Conservation (phyloP, 2,329 filamentous ascomycete species). For the Ceratocystis harringtonii region DNA sequence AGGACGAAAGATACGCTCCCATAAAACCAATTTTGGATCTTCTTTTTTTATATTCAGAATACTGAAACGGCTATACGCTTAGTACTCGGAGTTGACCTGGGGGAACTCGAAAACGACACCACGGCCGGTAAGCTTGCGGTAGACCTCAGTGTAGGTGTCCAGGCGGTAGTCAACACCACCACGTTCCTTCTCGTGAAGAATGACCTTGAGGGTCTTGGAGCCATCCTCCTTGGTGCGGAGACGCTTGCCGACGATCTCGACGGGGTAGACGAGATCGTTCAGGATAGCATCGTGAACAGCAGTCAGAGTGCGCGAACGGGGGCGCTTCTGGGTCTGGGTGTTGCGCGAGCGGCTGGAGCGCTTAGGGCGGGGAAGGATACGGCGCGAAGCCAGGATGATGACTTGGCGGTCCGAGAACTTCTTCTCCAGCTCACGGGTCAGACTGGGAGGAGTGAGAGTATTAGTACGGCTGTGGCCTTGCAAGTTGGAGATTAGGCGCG, state of each 20-base stretch:
- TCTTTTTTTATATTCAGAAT: slow-evolving; percentile 12
- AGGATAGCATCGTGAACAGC: slow-evolving; percentile 99
- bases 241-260: slow-evolving; percentile 99
- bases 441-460: slow-evolving; percentile 37
- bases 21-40: slow-evolving; percentile 12
- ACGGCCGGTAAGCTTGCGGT: slow-evolving; percentile 94
- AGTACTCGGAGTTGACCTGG: slow-evolving; percentile 68
- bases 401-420: slow-evolving; percentile 99
- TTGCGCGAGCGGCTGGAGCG: slow-evolving; percentile 93
- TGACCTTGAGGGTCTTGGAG: slow-evolving; percentile 95
- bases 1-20: slow-evolving; percentile 8
- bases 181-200: slow-evolving; percentile 99
- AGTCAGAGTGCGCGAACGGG: slow-evolving; percentile 91
- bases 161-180: slow-evolving; percentile 98
- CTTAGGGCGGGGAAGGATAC: slow-evolving; percentile 97
- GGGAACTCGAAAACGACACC: slow-evolving; percentile 98
- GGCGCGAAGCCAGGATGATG: slow-evolving; percentile 95
- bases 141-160: slow-evolving; percentile 99
- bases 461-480: slow-evolving; percentile 19
- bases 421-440: slow-evolving; percentile 99
- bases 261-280: slow-evolving; percentile 93
- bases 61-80: slow-evolving; percentile 30
- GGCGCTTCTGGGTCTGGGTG: slow-evolving; percentile 96
- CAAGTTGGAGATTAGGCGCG: neutral
- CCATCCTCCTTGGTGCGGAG: slow-evolving; percentile 97